These are phyloP conservation scores for Collariella sp. DNA, from an alignment of 495 filamentous ascomycete genomes.

Conservation along the genomic window DNA sequence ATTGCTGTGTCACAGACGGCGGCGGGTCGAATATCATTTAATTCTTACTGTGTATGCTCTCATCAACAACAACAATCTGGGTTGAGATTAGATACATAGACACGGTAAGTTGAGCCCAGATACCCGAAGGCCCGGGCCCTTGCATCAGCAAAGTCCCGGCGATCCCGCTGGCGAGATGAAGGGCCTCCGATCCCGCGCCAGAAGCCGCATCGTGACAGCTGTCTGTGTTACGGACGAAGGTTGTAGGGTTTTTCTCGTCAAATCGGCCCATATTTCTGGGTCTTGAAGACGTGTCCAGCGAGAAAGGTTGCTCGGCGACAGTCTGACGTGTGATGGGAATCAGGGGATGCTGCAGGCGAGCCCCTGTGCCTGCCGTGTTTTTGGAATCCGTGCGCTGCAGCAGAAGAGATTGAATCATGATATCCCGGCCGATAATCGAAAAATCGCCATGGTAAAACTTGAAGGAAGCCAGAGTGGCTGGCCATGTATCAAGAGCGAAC, in stretches of 20 bases:
- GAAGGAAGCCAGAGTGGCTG: constrained; percentile 8
- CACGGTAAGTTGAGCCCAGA: not conserved
- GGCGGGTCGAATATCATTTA: too few relatives aligned
- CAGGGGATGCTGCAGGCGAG: not conserved
- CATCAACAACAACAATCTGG: not conserved
- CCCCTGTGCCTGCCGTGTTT: not conserved
- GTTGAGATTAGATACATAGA: too few relatives aligned
- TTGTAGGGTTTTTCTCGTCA: too few relatives aligned
- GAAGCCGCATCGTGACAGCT: not conserved
- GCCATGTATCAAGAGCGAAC: not conserved
- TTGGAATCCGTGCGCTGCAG: constrained; percentile 10
- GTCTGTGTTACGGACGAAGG: not conserved
- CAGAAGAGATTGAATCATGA: not conserved
- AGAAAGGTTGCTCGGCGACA: not conserved
- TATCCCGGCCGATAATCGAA: constrained; percentile 4
- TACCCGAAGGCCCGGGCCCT: not conserved
- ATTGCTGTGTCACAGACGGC: not conserved
- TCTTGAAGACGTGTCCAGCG: not conserved
- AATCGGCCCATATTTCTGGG: not conserved
- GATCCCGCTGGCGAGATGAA: not conserved
- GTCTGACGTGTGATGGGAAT: not conserved
- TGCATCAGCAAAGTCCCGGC: not conserved
- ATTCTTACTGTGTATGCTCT: not conserved
- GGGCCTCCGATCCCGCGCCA: not conserved
- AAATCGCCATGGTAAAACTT: constrained; percentile 16